A percentile compares a stretch with the other conserved stretches of the same genome.
Conservation (phyloP, 176 grass and related monocot species). For the Musa troglodytarum region DNA sequence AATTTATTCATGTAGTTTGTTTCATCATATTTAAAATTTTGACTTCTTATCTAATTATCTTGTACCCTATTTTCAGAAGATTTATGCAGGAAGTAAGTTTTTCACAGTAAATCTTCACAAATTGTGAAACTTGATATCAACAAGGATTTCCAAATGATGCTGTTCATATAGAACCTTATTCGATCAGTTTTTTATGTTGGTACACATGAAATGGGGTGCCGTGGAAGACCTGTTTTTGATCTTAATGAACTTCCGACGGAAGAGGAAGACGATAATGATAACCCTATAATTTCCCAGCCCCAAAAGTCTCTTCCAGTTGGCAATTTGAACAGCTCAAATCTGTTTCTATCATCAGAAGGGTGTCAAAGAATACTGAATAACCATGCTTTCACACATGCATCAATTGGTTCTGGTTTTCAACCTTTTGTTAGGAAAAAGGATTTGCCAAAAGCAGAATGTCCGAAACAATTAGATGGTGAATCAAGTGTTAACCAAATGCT, state of each 20-base stretch:
- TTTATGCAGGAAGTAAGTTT: neutral
- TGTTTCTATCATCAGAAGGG: constrained; percentile 36
- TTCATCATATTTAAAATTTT: neutral
- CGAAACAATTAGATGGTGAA: constrained; percentile 8
- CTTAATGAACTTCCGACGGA: constrained; percentile 94
- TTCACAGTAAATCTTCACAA: neutral
- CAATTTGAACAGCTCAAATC: constrained; percentile 32
- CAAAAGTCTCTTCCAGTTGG: constrained; percentile 58
- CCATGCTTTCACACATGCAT: constrained; percentile 80
- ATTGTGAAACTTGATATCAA: neutral
- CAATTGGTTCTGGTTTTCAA: constrained; percentile 66
- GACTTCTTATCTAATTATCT: neutral
- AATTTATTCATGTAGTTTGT: neutral
- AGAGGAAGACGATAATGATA: constrained; percentile 50
- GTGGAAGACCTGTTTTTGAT: constrained; percentile 91
- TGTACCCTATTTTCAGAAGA: neutral
- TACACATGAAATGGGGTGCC: constrained; percentile 98
- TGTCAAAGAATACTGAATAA: constrained; percentile 71
- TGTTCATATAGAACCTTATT: neutral
- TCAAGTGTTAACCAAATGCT: constrained; percentile 26
- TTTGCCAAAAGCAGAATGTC: constrained; percentile 22
- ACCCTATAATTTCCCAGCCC: constrained; percentile 46
- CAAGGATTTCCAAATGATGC: neutral
- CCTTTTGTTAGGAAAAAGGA: constrained; percentile 81
- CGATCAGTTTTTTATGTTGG: constrained; percentile 59